Evolutionary conservation across 495 filamentous ascomycete species (phyloP).

Genomic region (Corynascus novoguineensis): DNA sequence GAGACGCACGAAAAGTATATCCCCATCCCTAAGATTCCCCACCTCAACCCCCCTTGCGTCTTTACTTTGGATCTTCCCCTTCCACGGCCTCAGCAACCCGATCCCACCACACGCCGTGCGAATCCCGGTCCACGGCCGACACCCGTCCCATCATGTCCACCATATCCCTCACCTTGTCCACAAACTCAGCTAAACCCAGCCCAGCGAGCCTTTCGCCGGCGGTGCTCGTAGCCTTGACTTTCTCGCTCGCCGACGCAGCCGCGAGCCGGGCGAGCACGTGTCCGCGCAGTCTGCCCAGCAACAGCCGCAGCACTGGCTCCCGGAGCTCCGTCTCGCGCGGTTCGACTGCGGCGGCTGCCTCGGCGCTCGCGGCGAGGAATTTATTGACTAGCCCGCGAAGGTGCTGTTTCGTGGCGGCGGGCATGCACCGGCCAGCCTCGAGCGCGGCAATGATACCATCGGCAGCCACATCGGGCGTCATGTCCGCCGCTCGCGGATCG

Average conservation of each 20-base stretch:
- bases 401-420: slow-evolving; percentile 54
- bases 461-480: slow-evolving; percentile 50
- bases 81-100: slow-evolving; percentile 48
- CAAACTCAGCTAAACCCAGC: slow-evolving; percentile 82
- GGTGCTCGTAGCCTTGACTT: slow-evolving; percentile 70
- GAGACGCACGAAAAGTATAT: neutral
- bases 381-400: slow-evolving; percentile 49
- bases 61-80: too few relatives aligned
- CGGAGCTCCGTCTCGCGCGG: slow-evolving; percentile 42
- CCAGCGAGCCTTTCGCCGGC: slow-evolving; percentile 77
- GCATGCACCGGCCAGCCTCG: slow-evolving; percentile 76
- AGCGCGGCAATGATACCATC: slow-evolving; percentile 71
- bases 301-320: slow-evolving; percentile 75
- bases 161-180: slow-evolving; percentile 73
- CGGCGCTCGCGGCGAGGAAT: slow-evolving; percentile 41
- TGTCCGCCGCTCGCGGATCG: slow-evolving; percentile 34
- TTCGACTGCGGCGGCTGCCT: slow-evolving; percentile 30
- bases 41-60: neutral
- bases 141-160: slow-evolving; percentile 74
- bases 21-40: neutral
- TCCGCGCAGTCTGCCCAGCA: slow-evolving; percentile 65
- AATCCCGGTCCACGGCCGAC: slow-evolving; percentile 69
- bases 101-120: slow-evolving; percentile 80
- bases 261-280: slow-evolving; percentile 74
- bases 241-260: slow-evolving; percentile 71